These are phyloP conservation scores for Eucalyptus cloeziana DNA, from an alignment of 345 rosid species.

Conservation along the genomic window DNA sequence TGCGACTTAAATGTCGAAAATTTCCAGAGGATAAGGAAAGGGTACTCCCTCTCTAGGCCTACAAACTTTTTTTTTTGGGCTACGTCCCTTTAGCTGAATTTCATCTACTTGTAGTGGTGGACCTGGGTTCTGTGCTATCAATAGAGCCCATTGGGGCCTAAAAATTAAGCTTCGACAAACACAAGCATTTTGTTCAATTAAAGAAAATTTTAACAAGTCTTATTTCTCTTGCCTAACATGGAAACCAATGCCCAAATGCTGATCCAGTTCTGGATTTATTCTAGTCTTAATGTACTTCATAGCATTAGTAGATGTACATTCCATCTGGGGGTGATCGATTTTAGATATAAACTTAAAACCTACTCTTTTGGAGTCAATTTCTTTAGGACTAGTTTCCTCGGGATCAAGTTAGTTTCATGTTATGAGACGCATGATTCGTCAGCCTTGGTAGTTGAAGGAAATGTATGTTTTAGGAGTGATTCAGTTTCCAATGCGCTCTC, in stretches of 20 bases:
- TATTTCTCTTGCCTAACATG: background rate
- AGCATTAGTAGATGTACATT: background rate
- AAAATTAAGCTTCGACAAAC: background rate
- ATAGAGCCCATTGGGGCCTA: background rate
- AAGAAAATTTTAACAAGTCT: background rate
- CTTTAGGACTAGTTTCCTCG: fast-evolving
- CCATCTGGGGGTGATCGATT: background rate
- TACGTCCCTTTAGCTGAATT: background rate
- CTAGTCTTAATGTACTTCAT: background rate
- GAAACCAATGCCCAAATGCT: background rate
- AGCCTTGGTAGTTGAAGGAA: background rate
- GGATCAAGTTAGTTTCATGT: background rate
- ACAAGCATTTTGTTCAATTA: background rate
- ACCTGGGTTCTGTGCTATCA: background rate
- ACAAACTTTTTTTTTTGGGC: background rate
- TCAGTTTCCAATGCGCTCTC: fast-evolving
- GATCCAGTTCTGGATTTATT: background rate
- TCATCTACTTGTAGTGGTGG: background rate
- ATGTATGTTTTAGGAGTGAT: background rate
- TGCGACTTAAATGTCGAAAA: background rate
- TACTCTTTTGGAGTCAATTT: background rate
- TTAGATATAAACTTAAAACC: background rate
- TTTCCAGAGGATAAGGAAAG: background rate
- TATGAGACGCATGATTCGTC: fast-evolving
- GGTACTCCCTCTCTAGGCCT: background rate